Percentiles rank a stretch among this genome's conserved stretches.
These are phyloP conservation scores for Metarhizium rileyi DNA, from an alignment of 2,329 filamentous ascomycete genomes.

Conservation along the genomic window DNA sequence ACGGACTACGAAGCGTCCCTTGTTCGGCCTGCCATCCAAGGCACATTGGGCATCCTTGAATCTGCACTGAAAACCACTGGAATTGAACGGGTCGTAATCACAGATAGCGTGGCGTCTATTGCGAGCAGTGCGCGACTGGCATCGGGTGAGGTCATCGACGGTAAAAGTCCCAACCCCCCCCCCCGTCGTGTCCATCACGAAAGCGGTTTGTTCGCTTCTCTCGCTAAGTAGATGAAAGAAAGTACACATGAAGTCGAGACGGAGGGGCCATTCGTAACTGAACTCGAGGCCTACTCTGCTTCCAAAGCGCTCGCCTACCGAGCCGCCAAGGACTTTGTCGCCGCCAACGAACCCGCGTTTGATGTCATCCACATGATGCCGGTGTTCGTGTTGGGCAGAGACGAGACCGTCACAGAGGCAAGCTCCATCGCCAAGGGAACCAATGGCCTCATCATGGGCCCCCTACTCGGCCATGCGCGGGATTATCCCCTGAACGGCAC, in stretches of 20 bases:
- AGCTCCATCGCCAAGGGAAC: constrained; percentile 21
- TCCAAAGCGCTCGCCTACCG: constrained; percentile 25
- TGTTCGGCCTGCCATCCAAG: constrained; percentile 24
- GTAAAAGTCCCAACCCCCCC: background rate
- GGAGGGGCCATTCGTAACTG: constrained; percentile 18
- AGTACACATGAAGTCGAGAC: background rate
- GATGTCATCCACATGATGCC: constrained; percentile 27
- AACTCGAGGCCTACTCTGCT: constrained; percentile 24
- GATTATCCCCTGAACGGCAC: constrained; percentile 16
- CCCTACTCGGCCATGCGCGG: constrained; percentile 21
- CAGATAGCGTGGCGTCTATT: constrained; percentile 24
- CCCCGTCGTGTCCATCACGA: background rate
- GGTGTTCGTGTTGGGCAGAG: constrained; percentile 25
- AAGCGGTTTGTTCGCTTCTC: no score
- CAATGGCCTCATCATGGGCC: constrained; percentile 24
- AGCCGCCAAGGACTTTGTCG: constrained; percentile 23
- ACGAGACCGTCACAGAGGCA: constrained; percentile 19
- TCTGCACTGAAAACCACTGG: constrained; percentile 22
- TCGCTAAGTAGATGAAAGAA: background rate
- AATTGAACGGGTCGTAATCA: constrained; percentile 33
- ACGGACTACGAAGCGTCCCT: constrained; percentile 6
- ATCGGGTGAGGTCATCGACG: background rate
- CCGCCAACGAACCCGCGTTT: constrained; percentile 22
- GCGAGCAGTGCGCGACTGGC: background rate
- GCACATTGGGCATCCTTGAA: constrained; percentile 26